These are phyloP conservation scores for Pseudocercospora cruenta DNA, from an alignment of 2,329 filamentous ascomycete species.

Conservation along the genomic window DNA sequence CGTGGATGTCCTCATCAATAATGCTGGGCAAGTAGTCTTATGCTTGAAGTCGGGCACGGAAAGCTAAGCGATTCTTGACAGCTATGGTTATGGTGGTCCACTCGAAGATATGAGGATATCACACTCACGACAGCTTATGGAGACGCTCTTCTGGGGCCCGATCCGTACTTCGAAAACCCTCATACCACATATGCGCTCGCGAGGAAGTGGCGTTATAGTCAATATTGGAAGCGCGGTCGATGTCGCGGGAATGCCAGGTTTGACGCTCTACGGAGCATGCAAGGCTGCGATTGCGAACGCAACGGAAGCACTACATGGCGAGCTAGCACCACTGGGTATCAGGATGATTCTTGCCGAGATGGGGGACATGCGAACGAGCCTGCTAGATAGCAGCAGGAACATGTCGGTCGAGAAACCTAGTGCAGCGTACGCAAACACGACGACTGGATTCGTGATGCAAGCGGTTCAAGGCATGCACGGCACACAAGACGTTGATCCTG, in stretches of 20 bases:
- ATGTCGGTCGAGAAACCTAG: not conserved
- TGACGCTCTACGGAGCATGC: constrained; percentile 4
- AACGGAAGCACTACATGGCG: not conserved
- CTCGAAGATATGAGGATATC: not conserved
- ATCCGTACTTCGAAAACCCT: not conserved
- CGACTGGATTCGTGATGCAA: not conserved
- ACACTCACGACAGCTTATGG: not conserved
- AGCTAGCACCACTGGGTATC: constrained; percentile 1
- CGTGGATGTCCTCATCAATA: constrained; percentile 20
- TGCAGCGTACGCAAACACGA: not conserved
- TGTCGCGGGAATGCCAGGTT: not conserved
- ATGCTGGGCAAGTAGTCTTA: constrained; percentile 15
- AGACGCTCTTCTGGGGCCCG: constrained; percentile 6
- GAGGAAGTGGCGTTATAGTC: not conserved
- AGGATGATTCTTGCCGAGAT: not conserved
- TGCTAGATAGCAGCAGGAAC: not conserved
- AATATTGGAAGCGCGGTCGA: not conserved
- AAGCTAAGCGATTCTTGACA: not conserved
- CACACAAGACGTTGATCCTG: not conserved
- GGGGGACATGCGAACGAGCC: not conserved
- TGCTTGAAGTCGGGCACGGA: not conserved
- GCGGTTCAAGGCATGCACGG: not conserved
- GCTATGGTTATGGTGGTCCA: constrained; percentile 4
- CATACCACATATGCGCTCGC: not conserved
- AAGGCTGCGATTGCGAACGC: constrained; percentile 3